phyloP scores from a whole-genome alignment of 139 green algal species.

The Auxenochlorella pyrenoidosa region DNA sequence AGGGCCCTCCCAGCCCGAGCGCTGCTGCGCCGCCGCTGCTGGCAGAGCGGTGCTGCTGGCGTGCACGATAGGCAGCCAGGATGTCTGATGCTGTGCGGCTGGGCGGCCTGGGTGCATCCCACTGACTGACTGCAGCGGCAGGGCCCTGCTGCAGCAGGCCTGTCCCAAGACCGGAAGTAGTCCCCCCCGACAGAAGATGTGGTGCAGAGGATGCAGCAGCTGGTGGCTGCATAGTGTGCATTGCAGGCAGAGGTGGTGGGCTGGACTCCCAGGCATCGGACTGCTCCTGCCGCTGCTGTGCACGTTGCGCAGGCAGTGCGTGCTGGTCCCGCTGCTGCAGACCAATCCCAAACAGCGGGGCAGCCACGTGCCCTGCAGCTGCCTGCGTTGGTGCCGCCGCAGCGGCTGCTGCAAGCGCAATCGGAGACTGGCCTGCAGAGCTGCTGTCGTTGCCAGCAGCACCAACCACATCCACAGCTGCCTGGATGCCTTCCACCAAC shows the following conservation, averaged over 20 bases:
- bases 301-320: neutral
- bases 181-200: neutral
- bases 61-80: conserved; percentile 26
- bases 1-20: neutral
- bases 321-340: neutral
- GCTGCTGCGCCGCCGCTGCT: neutral
- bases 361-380: neutral
- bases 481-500: neutral
- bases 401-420: neutral
- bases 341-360: neutral
- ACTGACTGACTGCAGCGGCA: no score
- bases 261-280: neutral
- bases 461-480: no score
- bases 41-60: conserved; percentile 12
- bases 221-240: neutral
- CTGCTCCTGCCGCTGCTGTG: neutral
- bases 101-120: neutral
- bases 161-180: neutral
- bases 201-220: neutral
- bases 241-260: neutral
- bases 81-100: conserved; percentile 31
- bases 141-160: neutral
- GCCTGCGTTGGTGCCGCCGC: neutral
- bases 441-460: neutral
- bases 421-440: no score